A percentile compares a stretch with the other conserved stretches of the same genome.
Conservation (phyloP, 2,329 filamentous ascomycete genomes). For the Daldinia eschscholtzii region DNA sequence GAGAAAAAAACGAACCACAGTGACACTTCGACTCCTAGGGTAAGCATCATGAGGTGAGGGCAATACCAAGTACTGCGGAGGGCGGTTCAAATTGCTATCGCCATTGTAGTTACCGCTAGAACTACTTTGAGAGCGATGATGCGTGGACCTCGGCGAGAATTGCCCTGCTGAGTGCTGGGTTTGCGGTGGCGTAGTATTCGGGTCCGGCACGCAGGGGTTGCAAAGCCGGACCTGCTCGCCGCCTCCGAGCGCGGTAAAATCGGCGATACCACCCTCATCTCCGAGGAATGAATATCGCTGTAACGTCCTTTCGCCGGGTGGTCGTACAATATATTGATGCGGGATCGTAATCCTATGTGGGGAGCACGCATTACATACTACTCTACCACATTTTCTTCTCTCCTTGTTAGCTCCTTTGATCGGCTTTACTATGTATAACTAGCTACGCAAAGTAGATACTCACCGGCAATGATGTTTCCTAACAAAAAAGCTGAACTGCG, state of each 20-base stretch:
- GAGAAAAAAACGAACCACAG: conserved; percentile 59
- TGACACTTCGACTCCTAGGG: conserved; percentile 61
- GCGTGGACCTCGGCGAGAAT: conserved; percentile 54
- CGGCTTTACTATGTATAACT: neutral
- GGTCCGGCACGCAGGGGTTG: conserved; percentile 73
- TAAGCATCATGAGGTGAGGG: conserved; percentile 55
- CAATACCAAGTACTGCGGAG: conserved; percentile 35
- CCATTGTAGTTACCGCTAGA: conserved; percentile 52
- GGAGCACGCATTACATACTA: conserved; percentile 90
- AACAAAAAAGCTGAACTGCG: conserved; percentile 85
- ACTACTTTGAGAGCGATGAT: conserved; percentile 62
- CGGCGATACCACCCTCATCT: conserved; percentile 57
- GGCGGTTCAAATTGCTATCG: conserved; percentile 33
- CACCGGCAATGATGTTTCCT: conserved; percentile 94
- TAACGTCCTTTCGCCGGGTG: conserved; percentile 63
- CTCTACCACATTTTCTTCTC: conserved; percentile 85
- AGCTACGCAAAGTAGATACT: conserved; percentile 46
- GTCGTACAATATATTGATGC: conserved; percentile 89
- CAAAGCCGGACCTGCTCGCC: conserved; percentile 71
- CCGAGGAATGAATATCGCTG: conserved; percentile 56
- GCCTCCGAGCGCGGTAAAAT: conserved; percentile 62
- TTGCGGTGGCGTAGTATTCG: conserved; percentile 69
- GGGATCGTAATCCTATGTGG: conserved; percentile 96
- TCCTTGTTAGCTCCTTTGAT: conserved; percentile 17
- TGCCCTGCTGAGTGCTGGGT: conserved; percentile 55